Conservation (phyloP, 768 basidiomycete species). For the Collybiopsis confluens region DNA sequence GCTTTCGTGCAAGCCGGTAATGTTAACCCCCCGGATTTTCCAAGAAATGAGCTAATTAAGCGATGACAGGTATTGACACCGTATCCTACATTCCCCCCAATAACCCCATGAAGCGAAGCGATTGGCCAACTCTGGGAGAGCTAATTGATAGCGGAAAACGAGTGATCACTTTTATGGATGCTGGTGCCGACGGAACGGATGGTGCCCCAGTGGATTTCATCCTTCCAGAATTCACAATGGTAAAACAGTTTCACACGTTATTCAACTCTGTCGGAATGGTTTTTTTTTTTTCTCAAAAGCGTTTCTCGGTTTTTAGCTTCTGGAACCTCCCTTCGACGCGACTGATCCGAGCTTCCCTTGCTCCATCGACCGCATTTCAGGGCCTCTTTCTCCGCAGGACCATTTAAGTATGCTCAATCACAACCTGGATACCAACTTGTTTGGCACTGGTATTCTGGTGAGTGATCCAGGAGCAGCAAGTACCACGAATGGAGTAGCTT, state of each 20-base stretch:
- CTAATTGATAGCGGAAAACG: conserved; percentile 42
- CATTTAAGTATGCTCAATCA: conserved; percentile 39
- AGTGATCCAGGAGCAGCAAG: conserved; percentile 12
- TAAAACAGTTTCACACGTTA: no score
- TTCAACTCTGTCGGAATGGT: no score
- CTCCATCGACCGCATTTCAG: conserved; percentile 30
- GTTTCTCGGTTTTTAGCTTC: no score
- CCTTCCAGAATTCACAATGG: conserved; percentile 33
- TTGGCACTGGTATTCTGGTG: conserved; percentile 11
- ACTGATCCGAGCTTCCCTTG: conserved; percentile 33
- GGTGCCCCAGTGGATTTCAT: conserved; percentile 26
- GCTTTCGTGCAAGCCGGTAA: conserved; percentile 32
- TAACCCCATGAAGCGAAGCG: conserved; percentile 19
- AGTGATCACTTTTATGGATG: conserved; percentile 47
- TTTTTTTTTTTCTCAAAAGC: no score
- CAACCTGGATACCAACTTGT: conserved; percentile 24
- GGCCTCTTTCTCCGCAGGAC: conserved; percentile 25
- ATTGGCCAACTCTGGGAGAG: conserved; percentile 46
- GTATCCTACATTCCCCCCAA: conserved; percentile 31
- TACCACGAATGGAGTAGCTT: conserved; percentile 21
- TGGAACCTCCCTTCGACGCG: conserved; percentile 27
- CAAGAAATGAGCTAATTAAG: background rate
- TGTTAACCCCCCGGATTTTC: no score
- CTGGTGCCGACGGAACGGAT: conserved; percentile 22
- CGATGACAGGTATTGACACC: conserved; percentile 19